Base-by-base conservation (phyloP, 1,139 yeast species). In the Suhomyces chickasaworum region DNA sequence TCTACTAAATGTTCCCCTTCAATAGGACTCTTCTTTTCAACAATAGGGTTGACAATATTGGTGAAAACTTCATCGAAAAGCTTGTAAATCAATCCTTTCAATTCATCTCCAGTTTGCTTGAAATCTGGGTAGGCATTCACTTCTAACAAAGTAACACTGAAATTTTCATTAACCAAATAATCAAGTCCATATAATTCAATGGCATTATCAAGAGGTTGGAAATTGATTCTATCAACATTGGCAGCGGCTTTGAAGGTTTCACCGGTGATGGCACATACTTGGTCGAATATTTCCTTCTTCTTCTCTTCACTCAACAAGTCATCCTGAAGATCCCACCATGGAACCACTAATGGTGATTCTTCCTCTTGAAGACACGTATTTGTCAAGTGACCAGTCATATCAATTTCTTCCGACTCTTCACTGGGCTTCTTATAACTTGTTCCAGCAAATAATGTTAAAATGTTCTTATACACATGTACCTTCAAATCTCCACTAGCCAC, bases 71-170 rank as follows among this genome's bases (percentile, higher is more conserved):
- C 70, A 32, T 73, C 79, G 55, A 86, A 84, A 39, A 86, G 68
- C 36, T 75, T 82, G 54, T 73, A 73, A 25, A 93, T 88, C 22
- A 91, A 59, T 1, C 59, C 71, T 59, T 86, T 86, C 57, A 93
- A 73, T 6, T 78, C 84, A 16, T 71, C 79, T 10, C 99, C 99
- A 0, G 98, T 93, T 66, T 93, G 99, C 61, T 90, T 90, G 68
- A 93, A 93, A 62, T 93, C 99, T 0, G 99, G 99, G 61, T 86
- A 93, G 8, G 98, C 86, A 61, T 93, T 93, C 39, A 90, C 89
- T 64, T 93, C 99, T 33, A 93, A 69, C 36, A 93, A 64, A 39
- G 73, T 73, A 3, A 87, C 93, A 8, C 71, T 60, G 25, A 65
- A 63, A 36, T 81, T 71, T 1, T 69, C 71, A 53, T 82, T 83